Evolutionary conservation across 1,284 basidiomycete species (phyloP), one percentile per base, ranked within the genome.

Genomic region (Papiliotrema terrestris): DNA sequence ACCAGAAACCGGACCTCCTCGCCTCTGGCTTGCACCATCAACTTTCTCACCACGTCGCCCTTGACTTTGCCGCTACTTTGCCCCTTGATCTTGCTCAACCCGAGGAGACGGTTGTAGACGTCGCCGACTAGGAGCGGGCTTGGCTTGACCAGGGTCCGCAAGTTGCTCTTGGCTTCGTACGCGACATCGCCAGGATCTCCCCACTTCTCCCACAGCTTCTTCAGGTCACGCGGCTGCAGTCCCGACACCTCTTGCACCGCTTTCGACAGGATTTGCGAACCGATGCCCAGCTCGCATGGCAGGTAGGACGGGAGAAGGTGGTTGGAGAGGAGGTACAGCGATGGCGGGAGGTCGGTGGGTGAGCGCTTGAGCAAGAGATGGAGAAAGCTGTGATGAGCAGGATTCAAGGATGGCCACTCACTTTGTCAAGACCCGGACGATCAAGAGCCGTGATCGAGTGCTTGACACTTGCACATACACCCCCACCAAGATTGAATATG

Each of bases 291-390:
- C 69, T 92, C 89, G 53, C 87, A 76, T 11, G 85, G 78, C 39
- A 83, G 79, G 75, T 90, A 91, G 0, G 87, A 82, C 17, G 92
- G 91, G 0, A 85, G 83, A 36, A 96, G 82, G 36, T 89, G 84
- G 73, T 94, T 96, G 25, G 89, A 91, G 39, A 94, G 80, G 25
- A 96, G 83, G 74, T 95, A 96, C n/a, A 95, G 79, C n/a, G 89
- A 81, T 14, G 89, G 83, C 42, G 88, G 76, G 44, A 96, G 81
- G 44, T 89, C 88, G 11, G 79, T 58, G 0, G 88, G 83, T 64
- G 92, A 85, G 58, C 86, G 83, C 36, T 78, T 74, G 54, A 86
- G 80, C 46, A 95, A 81, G 14, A 84, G 82, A 20, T 89, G 85
- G 13, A 96, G 76, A 54, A 78, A 78, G 52, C 76, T 78, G 17